Evolutionary conservation across 2,329 filamentous ascomycete genomes (phyloP).

Genomic region (Fusarium hostae): DNA sequence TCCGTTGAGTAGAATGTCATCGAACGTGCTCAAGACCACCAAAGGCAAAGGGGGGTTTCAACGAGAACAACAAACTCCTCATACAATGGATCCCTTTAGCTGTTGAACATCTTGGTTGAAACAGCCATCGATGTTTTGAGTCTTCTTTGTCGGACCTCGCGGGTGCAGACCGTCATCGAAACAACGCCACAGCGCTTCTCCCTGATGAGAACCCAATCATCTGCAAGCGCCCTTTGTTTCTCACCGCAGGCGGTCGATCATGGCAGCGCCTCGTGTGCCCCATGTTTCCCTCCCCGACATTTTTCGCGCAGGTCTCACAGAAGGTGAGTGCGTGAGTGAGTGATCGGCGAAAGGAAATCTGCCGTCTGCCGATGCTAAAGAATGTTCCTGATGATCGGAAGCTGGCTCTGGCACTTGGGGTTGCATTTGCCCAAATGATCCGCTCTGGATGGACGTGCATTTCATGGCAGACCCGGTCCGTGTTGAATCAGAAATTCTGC

Average conservation of each 20-base stretch:
- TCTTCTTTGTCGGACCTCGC: slow-evolving; percentile 17
- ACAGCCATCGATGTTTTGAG: slow-evolving; percentile 26
- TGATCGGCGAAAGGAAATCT: slow-evolving; percentile 1
- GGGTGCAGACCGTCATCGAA: slow-evolving; percentile 4
- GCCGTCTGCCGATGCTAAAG: neutral
- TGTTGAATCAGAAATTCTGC: neutral
- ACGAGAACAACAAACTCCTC: neutral
- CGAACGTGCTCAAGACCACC: neutral
- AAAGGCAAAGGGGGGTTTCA: slow-evolving; percentile 3
- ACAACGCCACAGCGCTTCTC: slow-evolving; percentile 34
- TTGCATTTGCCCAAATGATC: neutral
- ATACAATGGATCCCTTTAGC: neutral
- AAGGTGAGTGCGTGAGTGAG: neutral
- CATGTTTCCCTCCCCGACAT: neutral
- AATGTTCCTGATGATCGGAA: neutral
- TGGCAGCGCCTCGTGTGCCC: neutral
- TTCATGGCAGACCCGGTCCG: neutral
- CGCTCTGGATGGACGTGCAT: slow-evolving; percentile 2
- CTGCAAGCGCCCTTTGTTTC: slow-evolving; percentile 4
- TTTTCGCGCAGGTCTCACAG: neutral
- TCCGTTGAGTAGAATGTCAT: slow-evolving; percentile 22
- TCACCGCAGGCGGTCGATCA: neutral
- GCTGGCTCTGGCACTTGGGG: slow-evolving; percentile 1
- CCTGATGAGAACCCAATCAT: slow-evolving; percentile 13
- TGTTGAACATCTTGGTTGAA: slow-evolving; percentile 5